Evolutionary conservation across 495 filamentous ascomycete species (phyloP).

Genomic region (Barbatosphaeria neglecta): DNA sequence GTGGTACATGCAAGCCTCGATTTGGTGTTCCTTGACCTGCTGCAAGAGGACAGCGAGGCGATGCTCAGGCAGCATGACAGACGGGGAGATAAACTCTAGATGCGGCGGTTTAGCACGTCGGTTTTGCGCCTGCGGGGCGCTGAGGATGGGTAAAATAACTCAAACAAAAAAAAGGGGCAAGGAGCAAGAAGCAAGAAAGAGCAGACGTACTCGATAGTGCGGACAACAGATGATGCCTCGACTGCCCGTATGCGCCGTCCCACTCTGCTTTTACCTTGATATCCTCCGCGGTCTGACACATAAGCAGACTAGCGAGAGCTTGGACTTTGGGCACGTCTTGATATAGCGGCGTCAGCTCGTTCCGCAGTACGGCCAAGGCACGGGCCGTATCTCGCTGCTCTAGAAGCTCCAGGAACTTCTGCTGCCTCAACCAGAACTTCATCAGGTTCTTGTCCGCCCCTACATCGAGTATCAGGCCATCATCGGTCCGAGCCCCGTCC

Average conservation of each 20-base stretch:
- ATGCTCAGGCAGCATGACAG: constrained; percentile 96
- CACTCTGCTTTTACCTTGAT: constrained; percentile 71
- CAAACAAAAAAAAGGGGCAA: too few relatives aligned
- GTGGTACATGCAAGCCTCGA: constrained; percentile 78
- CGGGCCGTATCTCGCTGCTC: constrained; percentile 60
- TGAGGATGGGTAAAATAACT: too few relatives aligned
- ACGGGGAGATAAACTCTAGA: constrained; percentile 83
- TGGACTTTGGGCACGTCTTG: constrained; percentile 66
- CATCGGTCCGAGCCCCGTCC: constrained; percentile 29
- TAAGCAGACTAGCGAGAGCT: constrained; percentile 77
- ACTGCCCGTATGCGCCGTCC: constrained; percentile 74
- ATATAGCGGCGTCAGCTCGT: constrained; percentile 80
- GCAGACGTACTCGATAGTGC: constrained; percentile 65
- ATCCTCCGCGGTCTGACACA: constrained; percentile 72
- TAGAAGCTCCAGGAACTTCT: constrained; percentile 90
- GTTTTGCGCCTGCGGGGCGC: too few relatives aligned
- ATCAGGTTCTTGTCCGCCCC: constrained; percentile 34
- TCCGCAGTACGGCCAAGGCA: constrained; percentile 70
- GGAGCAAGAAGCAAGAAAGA: background rate
- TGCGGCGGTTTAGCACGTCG: constrained; percentile 7
- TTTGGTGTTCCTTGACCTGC: constrained; percentile 71
- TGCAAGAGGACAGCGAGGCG: constrained; percentile 76
- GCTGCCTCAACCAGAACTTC: constrained; percentile 70
- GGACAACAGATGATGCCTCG: constrained; percentile 63
- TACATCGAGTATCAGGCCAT: constrained; percentile 33